Conservation (phyloP, 805 yeast species). For the Nakazawaea wickerhamii region DNA sequence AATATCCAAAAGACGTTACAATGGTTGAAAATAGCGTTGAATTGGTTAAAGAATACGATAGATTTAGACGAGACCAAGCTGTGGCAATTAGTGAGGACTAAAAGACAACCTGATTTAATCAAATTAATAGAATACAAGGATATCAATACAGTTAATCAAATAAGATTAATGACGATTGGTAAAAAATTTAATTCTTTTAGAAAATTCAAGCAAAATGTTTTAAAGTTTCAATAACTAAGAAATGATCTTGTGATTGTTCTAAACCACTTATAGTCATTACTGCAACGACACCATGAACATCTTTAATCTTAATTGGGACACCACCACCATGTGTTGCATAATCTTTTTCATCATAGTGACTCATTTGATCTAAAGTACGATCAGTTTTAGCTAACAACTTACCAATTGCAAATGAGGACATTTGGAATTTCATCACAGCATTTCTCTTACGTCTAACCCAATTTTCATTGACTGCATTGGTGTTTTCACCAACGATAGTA, state of each 20-base stretch:
- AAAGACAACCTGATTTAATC: neutral
- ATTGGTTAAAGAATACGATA: neutral
- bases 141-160: neutral
- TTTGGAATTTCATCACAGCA: slow-evolving; percentile 42
- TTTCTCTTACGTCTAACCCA: slow-evolving; percentile 49
- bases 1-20: neutral
- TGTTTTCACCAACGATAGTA: slow-evolving; percentile 27
- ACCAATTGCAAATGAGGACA: slow-evolving; percentile 44
- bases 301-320: slow-evolving; percentile 38
- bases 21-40: neutral
- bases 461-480: slow-evolving; percentile 44
- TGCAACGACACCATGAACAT: slow-evolving; percentile 31
- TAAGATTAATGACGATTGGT: neutral
- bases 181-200: neutral
- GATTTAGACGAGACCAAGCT: neutral
- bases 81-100: neutral
- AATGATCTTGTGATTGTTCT: slow-evolving; percentile 50
- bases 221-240: slow-evolving; percentile 33
- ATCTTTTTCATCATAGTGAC: slow-evolving; percentile 34
- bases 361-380: slow-evolving; percentile 32
- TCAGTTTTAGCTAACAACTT: slow-evolving; percentile 32
- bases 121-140: neutral
- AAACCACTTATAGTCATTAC: slow-evolving; percentile 52
- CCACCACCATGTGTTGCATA: slow-evolving; percentile 56
- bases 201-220: neutral